Evolutionary conservation across 352 stramenopile genomes (phyloP), one percentile per base, ranked within the genome.

Genomic region (Blastocystis sp.): DNA sequence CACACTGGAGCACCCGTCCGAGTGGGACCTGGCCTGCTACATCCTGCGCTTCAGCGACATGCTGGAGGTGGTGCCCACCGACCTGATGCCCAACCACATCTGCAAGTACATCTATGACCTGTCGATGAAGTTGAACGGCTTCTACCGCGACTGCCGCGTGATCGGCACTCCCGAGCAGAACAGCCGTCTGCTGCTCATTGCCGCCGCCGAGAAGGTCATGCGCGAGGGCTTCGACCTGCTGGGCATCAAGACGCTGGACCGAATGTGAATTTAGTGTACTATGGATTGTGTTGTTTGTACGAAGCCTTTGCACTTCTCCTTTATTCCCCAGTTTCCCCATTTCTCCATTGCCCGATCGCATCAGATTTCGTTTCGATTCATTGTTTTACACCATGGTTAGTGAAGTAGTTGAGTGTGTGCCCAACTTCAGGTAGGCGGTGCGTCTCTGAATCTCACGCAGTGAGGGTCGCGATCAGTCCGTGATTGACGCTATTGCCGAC

Each of bases 131-230:
- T 43, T 52, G 70, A 66, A 43, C 45, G 63, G 70, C 70, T 81
- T 66, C 63, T 81, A 81, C 63, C 70, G 70, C 70, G 70, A 81
- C 63, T 43, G 70, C 65, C 70, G 63, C 14, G 76, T 42, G 65
- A 71, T 77, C 65, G 62, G 62, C 61, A 52, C 65, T 59, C 76
- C 10, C 48, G 69, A 71, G 69, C 48, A 87, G 65, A 42, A 87
- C 45, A n/a, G n/a, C n/a, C n/a, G 21, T 64, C 59, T 64, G 87
- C 91, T 99, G 82, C 92, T 99, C 60, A 98, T 96, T 90, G 92
- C 96, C 45, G 95, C 95, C 42, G 97, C 97, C 54, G 91, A 95
- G 28, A 94, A 96, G 89, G 94, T 97, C 76, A 98, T 99, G 95
- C 91, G 93, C 63, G 94, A 93, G 89, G 95, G 93, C 90, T 97